These are phyloP conservation scores for Capsicum chinense DNA, from an alignment of 257 asterid genomes.

Conservation along the genomic window DNA sequence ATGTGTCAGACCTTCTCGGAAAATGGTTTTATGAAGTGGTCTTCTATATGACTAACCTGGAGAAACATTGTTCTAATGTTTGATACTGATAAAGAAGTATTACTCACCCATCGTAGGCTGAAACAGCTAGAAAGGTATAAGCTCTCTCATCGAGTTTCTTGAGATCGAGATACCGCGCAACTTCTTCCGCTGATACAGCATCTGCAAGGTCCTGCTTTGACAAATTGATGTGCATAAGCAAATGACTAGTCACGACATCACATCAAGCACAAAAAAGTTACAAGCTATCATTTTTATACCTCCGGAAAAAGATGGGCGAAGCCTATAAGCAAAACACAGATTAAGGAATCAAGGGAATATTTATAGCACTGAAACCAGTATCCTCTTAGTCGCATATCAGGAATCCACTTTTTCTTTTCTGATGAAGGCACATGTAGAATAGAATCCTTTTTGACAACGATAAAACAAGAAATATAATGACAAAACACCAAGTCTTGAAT, in stretches of 20 bases:
- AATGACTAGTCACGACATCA: not conserved
- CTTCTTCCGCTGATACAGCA: slow-evolving; percentile 74
- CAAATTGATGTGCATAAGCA: slow-evolving; percentile 2
- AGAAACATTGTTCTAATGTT: not conserved
- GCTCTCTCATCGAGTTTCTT: slow-evolving; percentile 75
- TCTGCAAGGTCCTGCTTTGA: slow-evolving; percentile 68
- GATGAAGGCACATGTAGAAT: not conserved
- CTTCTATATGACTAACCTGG: not conserved
- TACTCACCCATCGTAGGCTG: slow-evolving; percentile 73
- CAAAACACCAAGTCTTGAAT: not conserved
- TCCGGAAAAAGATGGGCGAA: not conserved
- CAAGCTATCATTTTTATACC: not conserved
- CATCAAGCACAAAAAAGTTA: not conserved
- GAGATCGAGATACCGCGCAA: slow-evolving; percentile 71
- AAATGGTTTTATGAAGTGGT: not conserved
- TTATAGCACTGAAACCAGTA: too few species aligned
- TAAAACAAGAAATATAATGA: slow-evolving; percentile 6
- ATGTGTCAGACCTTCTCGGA: not conserved
- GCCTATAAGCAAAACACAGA: not conserved
- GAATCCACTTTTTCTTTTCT: not conserved
- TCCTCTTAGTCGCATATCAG: not conserved
- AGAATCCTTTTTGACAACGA: not conserved
- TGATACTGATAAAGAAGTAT: slow-evolving; percentile 13
- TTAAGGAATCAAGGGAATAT: slow-evolving; percentile 2
- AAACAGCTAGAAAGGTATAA: slow-evolving; percentile 66